phyloP scores from a whole-genome alignment of 192 early-diverging fungal genomes.

The Backusella tuberculispora region DNA sequence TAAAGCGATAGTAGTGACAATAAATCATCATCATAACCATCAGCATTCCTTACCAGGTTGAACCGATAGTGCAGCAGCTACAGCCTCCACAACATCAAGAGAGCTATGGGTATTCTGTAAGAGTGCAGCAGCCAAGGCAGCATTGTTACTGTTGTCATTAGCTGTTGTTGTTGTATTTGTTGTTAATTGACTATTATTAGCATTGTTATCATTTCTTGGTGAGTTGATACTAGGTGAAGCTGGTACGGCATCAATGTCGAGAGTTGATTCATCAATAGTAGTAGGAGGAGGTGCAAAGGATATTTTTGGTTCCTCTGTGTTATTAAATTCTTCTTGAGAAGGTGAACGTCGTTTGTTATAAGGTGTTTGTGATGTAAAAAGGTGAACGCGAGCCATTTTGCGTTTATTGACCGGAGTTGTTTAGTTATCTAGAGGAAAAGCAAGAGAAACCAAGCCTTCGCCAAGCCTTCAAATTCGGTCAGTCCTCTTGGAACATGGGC shows the following conservation, averaged over 20 bases:
- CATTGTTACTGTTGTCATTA: conserved; percentile 10
- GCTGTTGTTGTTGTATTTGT: not conserved
- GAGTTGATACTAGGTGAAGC: not conserved
- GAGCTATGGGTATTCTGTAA: conserved; percentile 26
- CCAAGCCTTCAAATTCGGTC: conserved; percentile 20
- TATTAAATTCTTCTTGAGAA: conserved; percentile 5
- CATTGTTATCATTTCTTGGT: not conserved
- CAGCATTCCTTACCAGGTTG: conserved; percentile 27
- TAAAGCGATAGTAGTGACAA: not conserved
- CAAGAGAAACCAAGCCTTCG: conserved; percentile 27
- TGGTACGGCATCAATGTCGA: conserved; percentile 26
- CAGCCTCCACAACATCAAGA: conserved; percentile 20
- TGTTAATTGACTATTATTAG: not conserved
- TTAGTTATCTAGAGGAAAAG: conserved; percentile 18
- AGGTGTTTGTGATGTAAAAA: conserved; percentile 27
- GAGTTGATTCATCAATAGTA: conserved; percentile 13
- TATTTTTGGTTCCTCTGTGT: conserved; percentile 15
- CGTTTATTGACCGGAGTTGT: conserved; percentile 17
- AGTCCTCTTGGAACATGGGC: not conserved
- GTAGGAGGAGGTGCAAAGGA: not conserved
- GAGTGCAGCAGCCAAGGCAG: conserved; percentile 35
- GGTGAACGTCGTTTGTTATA: not conserved
- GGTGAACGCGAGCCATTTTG: conserved; percentile 36
- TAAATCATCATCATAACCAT: too few relatives aligned
- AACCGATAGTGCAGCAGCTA: conserved; percentile 26